These are phyloP conservation scores for Leccinum pachyderme DNA, from an alignment of 1,284 basidiomycete species.

Conservation along the genomic window DNA sequence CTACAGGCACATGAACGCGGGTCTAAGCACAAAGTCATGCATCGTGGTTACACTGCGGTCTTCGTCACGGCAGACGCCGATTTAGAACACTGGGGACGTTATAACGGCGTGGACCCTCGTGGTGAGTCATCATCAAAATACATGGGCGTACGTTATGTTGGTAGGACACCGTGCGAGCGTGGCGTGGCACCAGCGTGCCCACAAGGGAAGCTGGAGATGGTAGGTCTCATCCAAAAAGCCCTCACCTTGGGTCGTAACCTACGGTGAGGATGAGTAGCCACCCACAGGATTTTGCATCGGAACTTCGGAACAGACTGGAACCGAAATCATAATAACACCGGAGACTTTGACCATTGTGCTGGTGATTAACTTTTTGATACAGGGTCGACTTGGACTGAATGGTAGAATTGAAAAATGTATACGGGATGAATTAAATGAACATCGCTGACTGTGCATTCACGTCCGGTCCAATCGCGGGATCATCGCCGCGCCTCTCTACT, in stretches of 20 bases:
- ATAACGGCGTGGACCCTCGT: neutral
- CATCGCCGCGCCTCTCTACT: neutral
- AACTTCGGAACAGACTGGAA: neutral
- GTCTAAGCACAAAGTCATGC: neutral
- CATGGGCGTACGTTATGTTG: neutral
- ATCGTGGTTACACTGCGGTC: neutral
- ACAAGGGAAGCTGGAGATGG: neutral
- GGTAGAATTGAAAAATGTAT: neutral
- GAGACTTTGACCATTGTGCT: too few relatives aligned
- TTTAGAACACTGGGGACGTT: neutral
- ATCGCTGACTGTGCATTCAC: neutral
- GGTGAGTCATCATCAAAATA: neutral
- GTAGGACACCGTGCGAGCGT: neutral
- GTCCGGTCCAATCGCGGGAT: conserved; percentile 3
- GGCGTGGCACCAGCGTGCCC: neutral
- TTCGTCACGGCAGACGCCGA: neutral
- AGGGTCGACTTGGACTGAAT: neutral
- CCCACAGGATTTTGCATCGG: neutral
- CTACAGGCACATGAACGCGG: neutral
- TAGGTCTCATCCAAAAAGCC: neutral
- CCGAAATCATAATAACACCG: neutral
- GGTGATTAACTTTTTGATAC: neutral
- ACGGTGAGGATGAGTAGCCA: neutral
- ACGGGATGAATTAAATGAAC: neutral
- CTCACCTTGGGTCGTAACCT: neutral